Evolutionary conservation across 176 grass and related monocot species (phyloP).

Genomic region (Raddia guianensis): DNA sequence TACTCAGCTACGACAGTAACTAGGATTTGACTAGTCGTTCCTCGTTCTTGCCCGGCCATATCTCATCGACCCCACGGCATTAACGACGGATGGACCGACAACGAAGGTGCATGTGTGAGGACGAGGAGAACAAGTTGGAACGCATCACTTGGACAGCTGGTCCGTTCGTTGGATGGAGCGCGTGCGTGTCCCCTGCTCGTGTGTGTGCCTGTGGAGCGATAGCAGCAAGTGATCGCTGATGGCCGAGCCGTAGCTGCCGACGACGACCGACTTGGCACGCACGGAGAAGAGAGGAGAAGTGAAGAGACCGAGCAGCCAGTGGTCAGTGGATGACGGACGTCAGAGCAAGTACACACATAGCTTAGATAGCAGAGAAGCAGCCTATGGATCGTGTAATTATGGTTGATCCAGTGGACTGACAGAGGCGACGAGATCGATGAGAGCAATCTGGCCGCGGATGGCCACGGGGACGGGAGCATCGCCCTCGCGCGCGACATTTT

Average conservation of each 20-base stretch:
- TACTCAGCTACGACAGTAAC: neutral
- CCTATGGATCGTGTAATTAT: too few relatives aligned
- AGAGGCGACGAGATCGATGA: too few relatives aligned
- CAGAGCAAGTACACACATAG: too few relatives aligned
- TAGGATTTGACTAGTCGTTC: neutral
- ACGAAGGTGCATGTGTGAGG: neutral
- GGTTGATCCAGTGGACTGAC: neutral
- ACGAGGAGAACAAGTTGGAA: neutral
- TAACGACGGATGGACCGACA: neutral
- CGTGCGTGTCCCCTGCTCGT: neutral
- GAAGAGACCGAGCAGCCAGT: too few relatives aligned
- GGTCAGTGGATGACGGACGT: too few relatives aligned
- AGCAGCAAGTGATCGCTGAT: neutral
- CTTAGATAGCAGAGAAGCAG: too few relatives aligned
- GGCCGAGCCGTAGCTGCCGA: conserved; percentile 18
- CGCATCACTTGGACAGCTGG: too few relatives aligned
- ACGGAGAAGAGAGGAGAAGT: neutral
- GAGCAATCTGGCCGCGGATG: too few relatives aligned
- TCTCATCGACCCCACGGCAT: neutral
- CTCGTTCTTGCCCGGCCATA: too few relatives aligned
- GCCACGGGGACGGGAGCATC: too few relatives aligned
- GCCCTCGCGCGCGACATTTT: too few relatives aligned
- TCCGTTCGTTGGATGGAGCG: neutral
- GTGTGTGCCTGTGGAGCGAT: neutral
- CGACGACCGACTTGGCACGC: neutral